Evolutionary conservation across 2,329 filamentous ascomycete species (phyloP), one percentile per base, ranked within the genome.

Genomic region (Sarocladium strictum): DNA sequence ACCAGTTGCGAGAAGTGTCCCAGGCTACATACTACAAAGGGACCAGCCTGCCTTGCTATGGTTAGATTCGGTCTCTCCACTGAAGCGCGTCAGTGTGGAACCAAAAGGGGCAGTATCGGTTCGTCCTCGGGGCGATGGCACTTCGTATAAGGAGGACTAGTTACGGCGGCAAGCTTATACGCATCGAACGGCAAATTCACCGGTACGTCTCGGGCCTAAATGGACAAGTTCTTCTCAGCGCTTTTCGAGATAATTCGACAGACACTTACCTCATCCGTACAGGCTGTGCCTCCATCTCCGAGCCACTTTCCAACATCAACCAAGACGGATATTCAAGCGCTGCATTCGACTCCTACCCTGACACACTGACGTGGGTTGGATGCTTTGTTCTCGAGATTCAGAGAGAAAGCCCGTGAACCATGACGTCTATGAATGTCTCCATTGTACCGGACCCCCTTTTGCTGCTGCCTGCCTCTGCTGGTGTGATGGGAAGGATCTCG

Each of bases 141-240:
- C 63, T 1, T 64, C 64, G 0, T 80, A 79, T 59, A 67, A 62
- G 1, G 63, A 81, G 1, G 74, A 67, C 23, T 29, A 72, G 69
- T 50, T 75, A 75, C 54, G 72, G 64, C 7, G 73, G 71, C 23
- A 76, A 76, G 56, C 66, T 75, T 4, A 53, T 61, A 3, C 64
- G 69, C 11, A 74, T 74, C 26, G 74, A 76, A 60, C 71, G 74
- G 5, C 63, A 65, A 10, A 63, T 83, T 56, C 81, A 85, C 60
- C 81, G 85, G 64, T 85, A 84, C 59, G 80, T 80, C 17, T 83
- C 79, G 0, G 77, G 72, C 0, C 75, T 84, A 5, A 84, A 84
- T 62, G 72, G 79, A 0, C 71, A 81, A 0, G 78, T 80, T 1
- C 67, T 83, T 2, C 73, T 84, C 2, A 71, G 72, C 2, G 69